Base-by-base conservation (phyloP, 2,329 filamentous ascomycete species). In the Fusarium chuoi region DNA sequence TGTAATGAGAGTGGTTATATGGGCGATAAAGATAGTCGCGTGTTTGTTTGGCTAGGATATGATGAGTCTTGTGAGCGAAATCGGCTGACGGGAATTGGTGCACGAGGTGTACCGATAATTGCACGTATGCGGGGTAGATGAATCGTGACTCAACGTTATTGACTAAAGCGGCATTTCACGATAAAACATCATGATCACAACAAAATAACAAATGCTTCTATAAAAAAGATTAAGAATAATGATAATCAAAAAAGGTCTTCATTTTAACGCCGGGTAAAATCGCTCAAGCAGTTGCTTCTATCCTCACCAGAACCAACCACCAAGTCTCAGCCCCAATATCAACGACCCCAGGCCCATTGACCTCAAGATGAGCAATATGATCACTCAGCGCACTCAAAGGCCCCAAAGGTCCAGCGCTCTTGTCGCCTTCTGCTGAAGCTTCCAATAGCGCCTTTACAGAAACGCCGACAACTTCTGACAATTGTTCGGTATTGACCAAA, bases 401-500 rank as follows among this genome's bases (percentile, higher is more conserved):
- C 0, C 49, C 72, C 7, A 73, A 45, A 0, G 77, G 74, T 1
- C 64, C 74, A 6, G 42, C 28, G 9, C 69, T 73, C 12, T 62
- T 71, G 14, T 78, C 77, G 2, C 68, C 73, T 5, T 65, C 54
- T 7, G 58, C 39, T 0, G 84, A 83, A 46, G 82, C 78, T 36
- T 84, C 83, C 8, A 88, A 65, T 67, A 89, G 77, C 7, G 80
- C 81, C 18, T 82, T 82, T 7, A 84, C 81, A 5, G 80, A 72
- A 12, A 79, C 54, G 1, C 75, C 75, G 0, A 83, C 55, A 11
- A 78, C 66, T 7, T 78, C 70, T 0, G 79, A 81, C 2, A 83
- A 62, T 17, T 81, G 78, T 0, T 72, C 68, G 3, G 80, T 78
- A n/a, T 83, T 82, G 7, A 85, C 55, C 28, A 86, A 39, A 12